A percentile compares a stretch with the other conserved stretches of the same genome.
Evolutionary conservation across 1,284 basidiomycete genomes (phyloP).

Genomic region (Sporisorium graminicola): DNA sequence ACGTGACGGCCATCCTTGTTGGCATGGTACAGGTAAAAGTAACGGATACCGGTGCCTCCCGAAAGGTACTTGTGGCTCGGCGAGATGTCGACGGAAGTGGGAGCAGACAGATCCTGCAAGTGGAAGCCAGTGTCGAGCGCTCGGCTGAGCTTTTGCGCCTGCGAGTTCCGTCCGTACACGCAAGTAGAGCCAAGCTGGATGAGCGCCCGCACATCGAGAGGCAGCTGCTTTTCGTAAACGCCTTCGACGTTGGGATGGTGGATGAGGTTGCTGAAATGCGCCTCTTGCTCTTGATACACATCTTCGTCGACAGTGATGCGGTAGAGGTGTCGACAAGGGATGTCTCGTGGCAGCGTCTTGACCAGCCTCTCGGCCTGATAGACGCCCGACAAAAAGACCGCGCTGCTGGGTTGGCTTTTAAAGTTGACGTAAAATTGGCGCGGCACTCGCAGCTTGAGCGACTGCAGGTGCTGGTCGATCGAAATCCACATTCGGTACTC

Average conservation of each 20-base stretch:
- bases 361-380: conserved; percentile 83
- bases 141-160: conserved; percentile 79
- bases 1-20: conserved; percentile 83
- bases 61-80: conserved; percentile 78
- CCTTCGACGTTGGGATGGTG: conserved; percentile 96
- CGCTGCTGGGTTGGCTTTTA: conserved; percentile 76
- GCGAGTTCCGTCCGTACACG: conserved; percentile 74
- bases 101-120: conserved; percentile 78
- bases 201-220: conserved; percentile 84
- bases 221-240: conserved; percentile 93
- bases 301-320: conserved; percentile 87
- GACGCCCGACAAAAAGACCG: conserved; percentile 74
- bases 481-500: conserved; percentile 91
- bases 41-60: conserved; percentile 80
- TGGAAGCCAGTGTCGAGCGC: conserved; percentile 88
- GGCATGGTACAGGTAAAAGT: conserved; percentile 92
- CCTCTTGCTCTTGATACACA: conserved; percentile 83
- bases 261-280: conserved; percentile 89
- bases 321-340: conserved; percentile 83
- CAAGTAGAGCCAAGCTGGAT: conserved; percentile 88
- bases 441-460: conserved; percentile 85
- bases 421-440: conserved; percentile 94
- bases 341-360: conserved; percentile 83
- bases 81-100: conserved; percentile 44
- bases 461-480: conserved; percentile 82